phyloP scores from a whole-genome alignment of 2,329 filamentous ascomycete species.

The Exophiala lecanii-corni region DNA sequence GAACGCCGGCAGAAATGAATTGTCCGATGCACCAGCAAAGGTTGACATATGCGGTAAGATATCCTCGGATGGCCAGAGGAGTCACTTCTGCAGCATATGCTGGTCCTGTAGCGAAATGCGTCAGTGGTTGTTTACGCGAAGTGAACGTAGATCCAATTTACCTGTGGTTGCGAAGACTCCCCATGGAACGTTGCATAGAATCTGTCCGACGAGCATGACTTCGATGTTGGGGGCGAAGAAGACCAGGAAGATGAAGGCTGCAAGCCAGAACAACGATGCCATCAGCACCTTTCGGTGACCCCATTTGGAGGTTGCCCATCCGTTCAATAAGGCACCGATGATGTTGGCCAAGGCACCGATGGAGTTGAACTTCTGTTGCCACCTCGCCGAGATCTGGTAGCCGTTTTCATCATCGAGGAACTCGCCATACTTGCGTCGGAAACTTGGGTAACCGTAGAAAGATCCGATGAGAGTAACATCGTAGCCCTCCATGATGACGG shows the following conservation, averaged over 20 bases:
- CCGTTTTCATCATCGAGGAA: slow-evolving; percentile 8
- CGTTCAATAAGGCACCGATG: slow-evolving; percentile 16
- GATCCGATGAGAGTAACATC: slow-evolving; percentile 49
- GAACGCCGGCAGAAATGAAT: slow-evolving; percentile 41
- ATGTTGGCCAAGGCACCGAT: slow-evolving; percentile 10
- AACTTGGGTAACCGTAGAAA: slow-evolving; percentile 45
- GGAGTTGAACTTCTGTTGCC: slow-evolving; percentile 40
- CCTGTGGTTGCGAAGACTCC: slow-evolving; percentile 21
- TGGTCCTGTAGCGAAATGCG: slow-evolving; percentile 31
- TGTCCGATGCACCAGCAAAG: slow-evolving; percentile 61
- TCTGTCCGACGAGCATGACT: slow-evolving; percentile 44
- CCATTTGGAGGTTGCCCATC: slow-evolving; percentile 11
- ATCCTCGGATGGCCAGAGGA: slow-evolving; percentile 54
- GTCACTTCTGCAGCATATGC: slow-evolving; percentile 66
- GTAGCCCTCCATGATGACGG: slow-evolving; percentile 51
- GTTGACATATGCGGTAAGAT: slow-evolving; percentile 59
- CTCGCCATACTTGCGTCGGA: slow-evolving; percentile 40
- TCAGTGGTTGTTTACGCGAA: slow-evolving; percentile 33
- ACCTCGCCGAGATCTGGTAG: slow-evolving; percentile 44
- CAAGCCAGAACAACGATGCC: slow-evolving; percentile 41
- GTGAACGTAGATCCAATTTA: slow-evolving; percentile 4
- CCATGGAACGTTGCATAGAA: slow-evolving; percentile 42
- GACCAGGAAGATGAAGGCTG: slow-evolving; percentile 46
- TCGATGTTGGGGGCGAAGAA: slow-evolving; percentile 49
- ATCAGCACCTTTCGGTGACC: slow-evolving; percentile 49